Evolutionary conservation across 2,329 filamentous ascomycete species (phyloP).

Genomic region (Spiromastix sp.): DNA sequence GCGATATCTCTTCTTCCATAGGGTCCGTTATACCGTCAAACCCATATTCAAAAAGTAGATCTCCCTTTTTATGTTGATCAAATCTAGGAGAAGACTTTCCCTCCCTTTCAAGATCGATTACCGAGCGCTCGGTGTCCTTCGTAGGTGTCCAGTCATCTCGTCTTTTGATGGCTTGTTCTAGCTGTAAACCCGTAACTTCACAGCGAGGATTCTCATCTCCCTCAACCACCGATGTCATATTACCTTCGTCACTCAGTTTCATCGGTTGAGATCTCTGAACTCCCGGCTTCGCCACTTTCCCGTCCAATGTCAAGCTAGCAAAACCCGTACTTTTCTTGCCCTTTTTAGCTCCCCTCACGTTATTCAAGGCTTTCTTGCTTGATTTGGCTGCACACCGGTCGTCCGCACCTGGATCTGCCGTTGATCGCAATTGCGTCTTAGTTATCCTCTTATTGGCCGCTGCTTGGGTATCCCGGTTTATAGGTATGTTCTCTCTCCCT

Average conservation of each 20-base stretch:
- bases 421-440: no score
- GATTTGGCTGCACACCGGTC: no score
- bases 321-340: conserved; percentile 14
- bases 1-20: conserved; percentile 7
- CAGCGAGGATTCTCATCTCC: not conserved
- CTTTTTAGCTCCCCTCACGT: conserved; percentile 17
- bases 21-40: conserved; percentile 19
- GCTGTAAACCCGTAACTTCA: conserved; percentile 9
- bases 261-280: conserved; percentile 7
- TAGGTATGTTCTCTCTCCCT: not conserved
- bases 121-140: conserved; percentile 27
- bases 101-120: conserved; percentile 12
- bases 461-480: conserved; percentile 5
- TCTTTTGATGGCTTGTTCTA: conserved; percentile 42
- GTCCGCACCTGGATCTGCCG: no score
- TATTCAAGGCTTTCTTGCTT: no score
- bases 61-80: conserved; percentile 18
- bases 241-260: not conserved
- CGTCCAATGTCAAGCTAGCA: conserved; percentile 25
- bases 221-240: not conserved
- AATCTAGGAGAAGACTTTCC: conserved; percentile 2
- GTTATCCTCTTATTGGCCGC: not conserved
- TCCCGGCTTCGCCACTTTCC: conserved; percentile 26
- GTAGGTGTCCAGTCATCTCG: conserved; percentile 60
- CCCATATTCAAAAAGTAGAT: conserved; percentile 31